Evolutionary conservation across 2,329 filamentous ascomycete species (phyloP).

Genomic region (Ophiostoma tasmaniense): DNA sequence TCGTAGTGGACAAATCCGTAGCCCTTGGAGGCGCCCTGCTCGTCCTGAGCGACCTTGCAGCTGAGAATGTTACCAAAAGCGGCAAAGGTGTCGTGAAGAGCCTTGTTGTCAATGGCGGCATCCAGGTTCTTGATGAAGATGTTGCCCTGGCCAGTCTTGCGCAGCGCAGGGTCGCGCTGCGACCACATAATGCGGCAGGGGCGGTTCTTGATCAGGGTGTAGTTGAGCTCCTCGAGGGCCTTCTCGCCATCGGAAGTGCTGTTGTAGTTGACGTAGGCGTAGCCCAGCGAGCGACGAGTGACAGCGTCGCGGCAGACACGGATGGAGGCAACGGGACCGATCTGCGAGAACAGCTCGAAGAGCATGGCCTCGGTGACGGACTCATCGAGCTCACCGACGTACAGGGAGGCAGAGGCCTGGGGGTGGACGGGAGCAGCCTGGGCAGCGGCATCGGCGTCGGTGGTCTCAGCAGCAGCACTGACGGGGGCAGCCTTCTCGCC

Average conservation of each 20-base stretch:
- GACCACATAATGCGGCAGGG: constrained; percentile 99
- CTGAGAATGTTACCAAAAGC: constrained; percentile 98
- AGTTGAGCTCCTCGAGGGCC: constrained; percentile 98
- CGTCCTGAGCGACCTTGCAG: constrained; percentile 99
- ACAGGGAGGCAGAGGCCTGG: constrained; percentile 92
- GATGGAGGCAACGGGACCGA: constrained; percentile 96
- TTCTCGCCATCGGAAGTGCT: constrained; percentile 93
- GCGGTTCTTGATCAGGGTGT: constrained; percentile 97
- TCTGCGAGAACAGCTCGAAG: constrained; percentile 99
- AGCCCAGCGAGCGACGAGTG: constrained; percentile 95
- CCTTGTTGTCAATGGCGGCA: constrained; percentile 98
- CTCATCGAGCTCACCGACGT: constrained; percentile 95
- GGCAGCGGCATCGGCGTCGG: constrained; percentile 55
- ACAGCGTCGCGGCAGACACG: constrained; percentile 99
- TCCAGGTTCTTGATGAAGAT: constrained; percentile 99
- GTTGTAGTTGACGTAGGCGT: constrained; percentile 99
- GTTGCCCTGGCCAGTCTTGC: constrained; percentile 98
- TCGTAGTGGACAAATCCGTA: constrained; percentile 99
- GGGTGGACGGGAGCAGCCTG: constrained; percentile 67
- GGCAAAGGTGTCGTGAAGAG: constrained; percentile 97
- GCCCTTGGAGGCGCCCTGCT: constrained; percentile 92
- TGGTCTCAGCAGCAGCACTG: constrained; percentile 62
- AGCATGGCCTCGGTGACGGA: constrained; percentile 99
- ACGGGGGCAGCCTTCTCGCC: constrained; percentile 59
- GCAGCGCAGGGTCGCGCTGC: constrained; percentile 95